A percentile compares a stretch with the other conserved stretches of the same genome.
phyloP scores from a whole-genome alignment of 331 rosid species.

The Saraca asoca region DNA sequence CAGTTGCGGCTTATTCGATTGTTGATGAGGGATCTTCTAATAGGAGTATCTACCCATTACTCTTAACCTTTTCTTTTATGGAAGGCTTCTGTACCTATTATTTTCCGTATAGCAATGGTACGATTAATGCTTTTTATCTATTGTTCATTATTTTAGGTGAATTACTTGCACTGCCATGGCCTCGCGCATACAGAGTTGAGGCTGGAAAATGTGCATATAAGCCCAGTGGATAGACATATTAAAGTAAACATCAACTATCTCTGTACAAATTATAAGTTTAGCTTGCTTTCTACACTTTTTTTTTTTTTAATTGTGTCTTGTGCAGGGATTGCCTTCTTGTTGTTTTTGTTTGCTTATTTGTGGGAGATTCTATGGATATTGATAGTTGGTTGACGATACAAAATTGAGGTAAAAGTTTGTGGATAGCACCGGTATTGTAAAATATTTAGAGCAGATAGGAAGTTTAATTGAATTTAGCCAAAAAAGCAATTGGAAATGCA shows the following conservation, averaged over 20 bases:
- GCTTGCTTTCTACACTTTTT: slow-evolving; percentile 11
- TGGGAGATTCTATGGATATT: too few species aligned
- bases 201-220: slow-evolving; percentile 92
- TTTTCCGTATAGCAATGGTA: slow-evolving; percentile 11
- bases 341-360: neutral
- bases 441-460: slow-evolving; percentile 15
- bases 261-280: slow-evolving; percentile 9
- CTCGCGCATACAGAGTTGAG: slow-evolving; percentile 95
- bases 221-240: slow-evolving; percentile 95
- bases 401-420: neutral
- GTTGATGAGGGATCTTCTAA: slow-evolving; percentile 96
- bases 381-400: too few species aligned
- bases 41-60: slow-evolving; percentile 61
- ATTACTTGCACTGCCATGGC: slow-evolving; percentile 96
- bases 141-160: slow-evolving; percentile 60
- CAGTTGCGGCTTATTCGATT: slow-evolving; percentile 76
- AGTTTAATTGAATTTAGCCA: slow-evolving; percentile 24
- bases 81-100: slow-evolving; percentile 1
- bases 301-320: slow-evolving; percentile 10
- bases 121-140: slow-evolving; percentile 37
- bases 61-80: slow-evolving; percentile 10
- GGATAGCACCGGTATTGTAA: slow-evolving; percentile 16
- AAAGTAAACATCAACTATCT: slow-evolving; percentile 62
- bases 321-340: slow-evolving; percentile 15
- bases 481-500: slow-evolving; percentile 26